Base-by-base conservation (phyloP, 2,329 filamentous ascomycete species). In the Aspergillus thermomutatus region DNA sequence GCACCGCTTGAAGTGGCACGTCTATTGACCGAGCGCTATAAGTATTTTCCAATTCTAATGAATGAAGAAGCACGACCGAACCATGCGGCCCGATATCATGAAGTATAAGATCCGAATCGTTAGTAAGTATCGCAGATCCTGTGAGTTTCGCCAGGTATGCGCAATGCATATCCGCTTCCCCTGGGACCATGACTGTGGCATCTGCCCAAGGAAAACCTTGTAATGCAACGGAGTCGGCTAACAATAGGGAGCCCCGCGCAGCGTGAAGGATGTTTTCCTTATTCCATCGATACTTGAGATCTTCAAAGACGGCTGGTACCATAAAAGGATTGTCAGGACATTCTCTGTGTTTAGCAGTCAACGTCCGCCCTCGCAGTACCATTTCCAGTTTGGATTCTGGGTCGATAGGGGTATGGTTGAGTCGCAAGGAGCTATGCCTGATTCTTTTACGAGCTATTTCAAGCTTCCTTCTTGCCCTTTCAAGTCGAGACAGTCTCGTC, bases 81-180 rank as follows among this genome's bases (percentile, higher is more conserved):
- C 88, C 88, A 1, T 80, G 61, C 0, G 68, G 50, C 0, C 87
- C 87, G 8, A 93, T 79, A 56, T 91, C 82, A 68, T 92, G 87
- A 0, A 93, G 80, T 0, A 96, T 77, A 8, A 97, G 80, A 68
- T 97, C 93, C 0, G 92, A 95, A 66, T 97, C 93, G n/a, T 86
- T 87, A 0, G 91, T 95, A 6, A 97, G 74, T 27, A 87, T 77
- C 14, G 91, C 81, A 1, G 79, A 77, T 0, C 83, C 84, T 28
- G 79, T 68, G 2, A 76, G 60, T n/a, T 79, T 79, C 6, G 90
- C 80, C 53, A 86, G 80, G 14, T 80, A 75, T 3, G 91, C 91
- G 70, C 92, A 96, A 74, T 85, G 94, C 25, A 80, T 75, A 69
- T 97, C 93, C 1, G 93, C 93, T 74, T 97, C 93, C 0, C 90